phyloP scores from a whole-genome alignment of 768 basidiomycete species.

The Lentinula sp. region DNA sequence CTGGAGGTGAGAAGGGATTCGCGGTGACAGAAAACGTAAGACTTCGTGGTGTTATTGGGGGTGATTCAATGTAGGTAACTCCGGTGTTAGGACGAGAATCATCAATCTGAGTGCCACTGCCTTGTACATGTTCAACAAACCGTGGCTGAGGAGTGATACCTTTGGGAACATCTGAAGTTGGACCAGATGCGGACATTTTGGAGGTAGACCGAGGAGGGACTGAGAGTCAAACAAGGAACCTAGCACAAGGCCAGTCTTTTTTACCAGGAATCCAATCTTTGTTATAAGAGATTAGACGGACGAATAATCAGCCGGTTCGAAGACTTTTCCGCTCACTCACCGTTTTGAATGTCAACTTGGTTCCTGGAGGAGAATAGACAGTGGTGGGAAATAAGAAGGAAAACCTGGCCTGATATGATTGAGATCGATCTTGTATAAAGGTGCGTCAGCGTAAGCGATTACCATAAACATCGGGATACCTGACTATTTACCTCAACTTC shows the following conservation, averaged over 20 bases:
- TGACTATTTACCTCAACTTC: not conserved
- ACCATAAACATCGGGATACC: not conserved
- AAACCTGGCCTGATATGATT: not conserved
- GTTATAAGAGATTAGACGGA: not conserved
- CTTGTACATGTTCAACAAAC: conserved; percentile 5
- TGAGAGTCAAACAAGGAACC: not conserved
- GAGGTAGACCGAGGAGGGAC: not conserved
- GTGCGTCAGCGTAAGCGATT: not conserved
- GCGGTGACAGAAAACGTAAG: conserved; percentile 12
- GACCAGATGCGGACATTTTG: conserved; percentile 4
- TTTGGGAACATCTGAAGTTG: conserved; percentile 14
- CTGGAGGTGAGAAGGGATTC: conserved; percentile 50
- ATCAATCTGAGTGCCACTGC: not conserved
- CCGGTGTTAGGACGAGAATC: not conserved
- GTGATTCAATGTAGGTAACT: conserved; percentile 19
- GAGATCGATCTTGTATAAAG: not conserved
- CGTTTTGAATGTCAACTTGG: conserved; percentile 3
- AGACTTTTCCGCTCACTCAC: not conserved
- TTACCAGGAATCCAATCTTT: not conserved
- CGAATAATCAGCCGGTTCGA: not conserved
- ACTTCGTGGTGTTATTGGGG: conserved; percentile 35
- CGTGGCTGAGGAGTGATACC: conserved; percentile 20
- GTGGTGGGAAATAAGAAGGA: not conserved
- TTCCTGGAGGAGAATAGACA: not conserved
- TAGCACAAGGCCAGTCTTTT: not conserved